Base-by-base conservation (phyloP, 768 basidiomycete genomes). In the Auriscalpium vulgare region DNA sequence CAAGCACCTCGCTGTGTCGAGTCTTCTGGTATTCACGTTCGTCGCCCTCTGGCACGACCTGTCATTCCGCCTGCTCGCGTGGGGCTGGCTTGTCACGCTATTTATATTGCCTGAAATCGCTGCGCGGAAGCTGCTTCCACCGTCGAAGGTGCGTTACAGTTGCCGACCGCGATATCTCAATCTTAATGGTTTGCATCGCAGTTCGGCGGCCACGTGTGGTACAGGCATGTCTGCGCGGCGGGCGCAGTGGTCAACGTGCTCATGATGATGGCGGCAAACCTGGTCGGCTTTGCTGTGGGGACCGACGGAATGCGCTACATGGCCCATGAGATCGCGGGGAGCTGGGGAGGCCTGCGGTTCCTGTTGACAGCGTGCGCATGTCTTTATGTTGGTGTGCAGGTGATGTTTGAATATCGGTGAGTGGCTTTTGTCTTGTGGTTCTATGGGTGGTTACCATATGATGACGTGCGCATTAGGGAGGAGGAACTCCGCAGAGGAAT, bases 41-140 rank as follows among this genome's bases (percentile, higher is more conserved):
- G 95, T 97, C 21, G 95, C 97, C 0, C 72, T 99, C 17, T 99
- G 95, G 95, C 97, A 99, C 63, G 97, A 97, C 66, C 76, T 97
- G 2, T 88, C 89, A 0, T 85, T 95, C 68, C 78, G 78, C 23
- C 78, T 98, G 5, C 76, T 99, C 2, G 85, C 91, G 2, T 99
- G 95, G 95, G 95, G 97, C 2, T 98, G 97, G 97, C 84, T 97
- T 10, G 78, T 95, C 57, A 89, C 84, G 65, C 58, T 95, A 48
- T 97, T 99, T 69, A 85, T 99, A 58, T 58, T 93, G 7, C 95
- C 95, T 0, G 95, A 98, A 70, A 63, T 97, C 10, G 56, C 79
- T 0, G 89, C 84, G 1, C 70, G 75, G 10, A 78, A 72, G 59
- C 17, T 87, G 1, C 66, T 97, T 2, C 84, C 91, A 0, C 69